These are phyloP conservation scores for Gynochthodes officinalis DNA, from an alignment of 257 asterid species.

Conservation along the genomic window DNA sequence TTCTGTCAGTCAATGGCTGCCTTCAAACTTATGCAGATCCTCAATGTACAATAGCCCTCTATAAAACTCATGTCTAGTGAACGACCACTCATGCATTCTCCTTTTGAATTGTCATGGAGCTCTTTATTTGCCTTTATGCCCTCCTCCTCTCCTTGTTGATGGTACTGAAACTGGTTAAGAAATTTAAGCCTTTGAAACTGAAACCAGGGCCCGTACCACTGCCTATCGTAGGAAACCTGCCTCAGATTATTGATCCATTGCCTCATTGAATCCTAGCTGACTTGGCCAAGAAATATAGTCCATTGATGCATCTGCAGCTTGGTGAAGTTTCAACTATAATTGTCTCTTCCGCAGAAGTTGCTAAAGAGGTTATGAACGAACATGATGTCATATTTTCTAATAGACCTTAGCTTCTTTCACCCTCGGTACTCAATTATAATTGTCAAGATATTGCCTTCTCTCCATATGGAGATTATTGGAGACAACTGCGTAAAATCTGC, in stretches of 20 bases:
- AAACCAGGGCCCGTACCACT: not conserved
- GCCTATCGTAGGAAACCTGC: not conserved
- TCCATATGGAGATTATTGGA: no score
- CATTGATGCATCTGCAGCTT: not conserved
- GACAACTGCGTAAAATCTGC: no score
- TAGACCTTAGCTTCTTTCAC: not conserved
- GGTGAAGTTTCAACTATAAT: not conserved
- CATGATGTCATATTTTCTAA: not conserved
- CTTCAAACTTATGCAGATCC: no score
- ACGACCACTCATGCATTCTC: not conserved
- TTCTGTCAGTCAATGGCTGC: no score
- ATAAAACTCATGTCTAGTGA: not conserved
- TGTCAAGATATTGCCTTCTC: no score
- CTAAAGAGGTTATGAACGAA: not conserved
- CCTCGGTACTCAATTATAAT: not conserved
- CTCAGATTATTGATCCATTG: not conserved
- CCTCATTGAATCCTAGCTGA: not conserved
- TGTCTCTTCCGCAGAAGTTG: not conserved
- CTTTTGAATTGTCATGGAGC: not conserved
- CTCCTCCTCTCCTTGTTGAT: not conserved
- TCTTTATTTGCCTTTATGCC: not conserved
- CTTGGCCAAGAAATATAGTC: slow-evolving; percentile 1
- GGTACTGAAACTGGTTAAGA: not conserved
- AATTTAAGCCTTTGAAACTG: not conserved
- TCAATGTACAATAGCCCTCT: no score